Percentiles rank a stretch among this genome's conserved stretches.
Conservation (phyloP, 2,329 filamentous ascomycete genomes). For the Fusarium vanettenii region DNA sequence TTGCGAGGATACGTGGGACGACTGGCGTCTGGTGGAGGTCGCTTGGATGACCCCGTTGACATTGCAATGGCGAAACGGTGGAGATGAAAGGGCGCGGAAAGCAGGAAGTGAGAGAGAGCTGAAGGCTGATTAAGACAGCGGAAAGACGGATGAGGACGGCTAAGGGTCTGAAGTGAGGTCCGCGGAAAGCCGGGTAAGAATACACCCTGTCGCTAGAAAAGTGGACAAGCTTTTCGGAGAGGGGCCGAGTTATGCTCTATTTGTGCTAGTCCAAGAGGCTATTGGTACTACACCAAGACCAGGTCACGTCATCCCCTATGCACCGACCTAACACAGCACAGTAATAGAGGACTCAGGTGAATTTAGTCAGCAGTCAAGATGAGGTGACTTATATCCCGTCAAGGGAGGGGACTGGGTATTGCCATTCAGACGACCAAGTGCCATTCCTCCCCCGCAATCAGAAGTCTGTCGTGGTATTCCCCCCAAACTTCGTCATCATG, state of each 20-base stretch:
- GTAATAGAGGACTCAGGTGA: too few species aligned
- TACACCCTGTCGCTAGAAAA: background rate
- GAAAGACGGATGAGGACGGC: background rate
- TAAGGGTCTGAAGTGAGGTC: background rate
- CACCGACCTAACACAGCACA: background rate
- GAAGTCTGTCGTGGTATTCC: background rate
- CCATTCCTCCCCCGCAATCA: background rate
- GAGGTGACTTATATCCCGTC: background rate
- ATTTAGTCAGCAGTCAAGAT: background rate
- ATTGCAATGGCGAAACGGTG: background rate
- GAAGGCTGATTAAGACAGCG: background rate
- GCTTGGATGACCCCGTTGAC: background rate
- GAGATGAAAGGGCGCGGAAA: background rate
- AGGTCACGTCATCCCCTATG: background rate
- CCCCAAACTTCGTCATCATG: background rate
- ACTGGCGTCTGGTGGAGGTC: background rate
- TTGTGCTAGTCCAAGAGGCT: background rate
- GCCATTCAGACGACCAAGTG: background rate
- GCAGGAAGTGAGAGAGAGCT: background rate
- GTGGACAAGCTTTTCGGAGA: background rate
- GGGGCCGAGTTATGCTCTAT: background rate
- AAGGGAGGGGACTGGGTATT: background rate
- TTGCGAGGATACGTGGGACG: background rate
- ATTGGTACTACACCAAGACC: background rate
- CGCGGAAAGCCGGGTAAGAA: background rate